phyloP scores from a whole-genome alignment of 179 eudicot genomes.

The Heliamphora pulchella region DNA sequence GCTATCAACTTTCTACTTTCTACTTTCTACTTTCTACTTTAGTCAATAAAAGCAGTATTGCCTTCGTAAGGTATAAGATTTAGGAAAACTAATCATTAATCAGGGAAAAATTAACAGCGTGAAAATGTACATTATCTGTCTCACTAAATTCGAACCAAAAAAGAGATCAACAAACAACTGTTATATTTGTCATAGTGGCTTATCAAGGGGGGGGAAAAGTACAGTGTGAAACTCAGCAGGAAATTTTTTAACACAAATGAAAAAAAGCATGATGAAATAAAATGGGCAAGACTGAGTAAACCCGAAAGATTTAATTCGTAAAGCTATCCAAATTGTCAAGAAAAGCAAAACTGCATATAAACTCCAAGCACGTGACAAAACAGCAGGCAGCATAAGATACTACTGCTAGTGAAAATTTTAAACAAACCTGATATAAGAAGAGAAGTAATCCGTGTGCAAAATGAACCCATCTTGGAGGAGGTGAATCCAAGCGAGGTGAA shows the following conservation, averaged over 20 bases:
- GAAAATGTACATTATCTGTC: not conserved
- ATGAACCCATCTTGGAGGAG: conserved; percentile 99
- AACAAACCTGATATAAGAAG: conserved; percentile 85
- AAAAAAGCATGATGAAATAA: not conserved
- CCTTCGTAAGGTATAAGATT: too few species aligned
- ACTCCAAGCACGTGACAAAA: conserved; percentile 2
- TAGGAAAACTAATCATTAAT: not conserved
- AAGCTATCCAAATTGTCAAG: not conserved
- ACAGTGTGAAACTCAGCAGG: not conserved
- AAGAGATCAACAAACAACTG: not conserved
- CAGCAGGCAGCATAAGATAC: not conserved
- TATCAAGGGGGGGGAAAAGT: too few species aligned
- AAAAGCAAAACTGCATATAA: not conserved
- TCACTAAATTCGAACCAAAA: not conserved
- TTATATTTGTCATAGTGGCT: not conserved
- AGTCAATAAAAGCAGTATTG: too few species aligned
- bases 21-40: too few species aligned
- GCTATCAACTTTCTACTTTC: too few species aligned
- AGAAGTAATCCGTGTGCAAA: conserved; percentile 90
- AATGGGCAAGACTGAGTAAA: not conserved
- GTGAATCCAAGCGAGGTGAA: conserved; percentile 87
- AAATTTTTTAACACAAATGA: not conserved
- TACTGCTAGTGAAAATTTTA: not conserved
- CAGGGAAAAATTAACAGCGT: not conserved
- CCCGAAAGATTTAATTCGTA: not conserved